Evolutionary conservation across 495 filamentous ascomycete genomes (phyloP).

Genomic region (Xylaria castorea): DNA sequence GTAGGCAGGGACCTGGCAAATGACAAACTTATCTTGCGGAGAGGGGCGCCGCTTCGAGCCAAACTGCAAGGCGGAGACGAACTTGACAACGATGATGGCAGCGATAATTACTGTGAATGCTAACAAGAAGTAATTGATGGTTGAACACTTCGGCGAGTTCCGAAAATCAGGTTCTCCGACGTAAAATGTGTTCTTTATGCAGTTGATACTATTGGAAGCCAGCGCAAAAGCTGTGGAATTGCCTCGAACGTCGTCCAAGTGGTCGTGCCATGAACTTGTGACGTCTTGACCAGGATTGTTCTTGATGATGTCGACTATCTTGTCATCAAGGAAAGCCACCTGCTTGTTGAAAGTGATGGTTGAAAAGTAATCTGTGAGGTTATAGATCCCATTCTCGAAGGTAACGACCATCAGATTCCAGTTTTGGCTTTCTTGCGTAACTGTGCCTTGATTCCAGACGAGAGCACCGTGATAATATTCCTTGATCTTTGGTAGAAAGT

Average conservation of each 20-base stretch:
- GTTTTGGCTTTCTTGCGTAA: conserved; percentile 69
- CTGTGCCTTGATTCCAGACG: conserved; percentile 63
- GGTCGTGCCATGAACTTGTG: conserved; percentile 64
- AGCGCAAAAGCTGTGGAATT: conserved; percentile 47
- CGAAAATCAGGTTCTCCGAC: conserved; percentile 87
- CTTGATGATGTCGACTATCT: conserved; percentile 69
- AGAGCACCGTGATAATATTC: conserved; percentile 87
- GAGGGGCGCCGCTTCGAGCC: conserved; percentile 88
- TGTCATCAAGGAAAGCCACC: conserved; percentile 66
- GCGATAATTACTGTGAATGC: conserved; percentile 84
- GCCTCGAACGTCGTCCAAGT: conserved; percentile 43
- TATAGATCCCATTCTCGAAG: conserved; percentile 76
- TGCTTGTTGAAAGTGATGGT: conserved; percentile 63
- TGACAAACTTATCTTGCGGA: conserved; percentile 97
- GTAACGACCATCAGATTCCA: conserved; percentile 80
- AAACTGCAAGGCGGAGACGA: conserved; percentile 91
- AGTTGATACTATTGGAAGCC: conserved; percentile 68
- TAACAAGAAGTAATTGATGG: conserved; percentile 91
- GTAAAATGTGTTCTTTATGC: conserved; percentile 85
- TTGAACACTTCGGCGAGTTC: conserved; percentile 73
- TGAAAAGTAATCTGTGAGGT: conserved; percentile 89
- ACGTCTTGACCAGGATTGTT: conserved; percentile 81
- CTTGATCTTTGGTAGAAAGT: conserved; percentile 79
- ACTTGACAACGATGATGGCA: conserved; percentile 82
- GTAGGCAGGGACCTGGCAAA: conserved; percentile 96